Evolutionary conservation across 2,329 filamentous ascomycete species (phyloP).

Genomic region (Talaromyces sp.): DNA sequence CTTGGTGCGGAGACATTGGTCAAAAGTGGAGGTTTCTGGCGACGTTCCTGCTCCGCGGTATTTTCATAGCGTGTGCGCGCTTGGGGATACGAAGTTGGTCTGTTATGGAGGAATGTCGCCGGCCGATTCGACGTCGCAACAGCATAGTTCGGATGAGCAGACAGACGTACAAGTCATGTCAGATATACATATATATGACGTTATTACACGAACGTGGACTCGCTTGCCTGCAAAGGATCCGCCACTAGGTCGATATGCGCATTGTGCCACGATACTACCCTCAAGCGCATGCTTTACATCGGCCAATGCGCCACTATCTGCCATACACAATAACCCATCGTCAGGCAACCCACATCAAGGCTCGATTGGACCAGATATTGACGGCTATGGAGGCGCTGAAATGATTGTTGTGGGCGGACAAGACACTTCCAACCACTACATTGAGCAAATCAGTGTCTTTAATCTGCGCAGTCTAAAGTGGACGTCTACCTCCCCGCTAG

Average conservation of each 20-base stretch:
- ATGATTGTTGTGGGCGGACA: conserved; percentile 97
- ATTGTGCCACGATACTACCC: conserved; percentile 88
- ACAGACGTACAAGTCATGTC: conserved; percentile 96
- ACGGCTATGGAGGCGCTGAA: conserved; percentile 87
- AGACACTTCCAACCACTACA: conserved; percentile 97
- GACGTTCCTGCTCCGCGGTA: conserved; percentile 89
- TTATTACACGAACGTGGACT: conserved; percentile 77
- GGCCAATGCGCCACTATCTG: conserved; percentile 75
- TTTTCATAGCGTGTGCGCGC: conserved; percentile 91
- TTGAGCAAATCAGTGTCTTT: conserved; percentile 98
- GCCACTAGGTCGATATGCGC: conserved; percentile 91
- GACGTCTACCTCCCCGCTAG: conserved; percentile 83
- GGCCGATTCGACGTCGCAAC: conserved; percentile 45
- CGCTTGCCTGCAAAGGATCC: conserved; percentile 75
- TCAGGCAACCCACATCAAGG: conserved; percentile 82
- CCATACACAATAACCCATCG: conserved; percentile 83
- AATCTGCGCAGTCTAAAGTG: conserved; percentile 93
- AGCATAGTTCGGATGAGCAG: conserved; percentile 58
- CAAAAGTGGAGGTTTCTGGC: conserved; percentile 76
- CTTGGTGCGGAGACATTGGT: conserved; percentile 87
- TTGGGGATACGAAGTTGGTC: conserved; percentile 93
- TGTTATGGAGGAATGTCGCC: conserved; percentile 99
- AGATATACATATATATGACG: conserved; percentile 93
- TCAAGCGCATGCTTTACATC: conserved; percentile 86
- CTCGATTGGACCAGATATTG: conserved; percentile 79